Evolutionary conservation across 2,329 filamentous ascomycete genomes (phyloP), one percentile per base, ranked within the genome.

Genomic region (Clarireedia sp.): DNA sequence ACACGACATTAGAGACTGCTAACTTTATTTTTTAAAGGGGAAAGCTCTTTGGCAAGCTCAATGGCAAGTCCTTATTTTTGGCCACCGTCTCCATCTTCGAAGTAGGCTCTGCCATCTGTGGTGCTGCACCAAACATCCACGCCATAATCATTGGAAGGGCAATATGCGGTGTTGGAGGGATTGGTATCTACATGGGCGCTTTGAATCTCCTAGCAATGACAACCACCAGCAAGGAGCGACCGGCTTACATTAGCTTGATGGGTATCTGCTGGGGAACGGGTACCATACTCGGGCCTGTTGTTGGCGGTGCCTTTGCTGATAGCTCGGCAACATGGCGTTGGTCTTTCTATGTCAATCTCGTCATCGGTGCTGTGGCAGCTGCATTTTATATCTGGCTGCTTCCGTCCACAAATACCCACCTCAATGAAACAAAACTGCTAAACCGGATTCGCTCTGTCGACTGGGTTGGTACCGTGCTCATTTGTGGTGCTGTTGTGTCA

Each of bases 131-230:
- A 5, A 64, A 49, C 17, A 63, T 63, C 65, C 62, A 70, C 46
- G 71, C 71, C 10, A 58, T 78, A 6, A 78, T 79, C 55, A 61
- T 74, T 16, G 74, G 74, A 2, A 67, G 74, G 6, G 72, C 68
- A 17, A 64, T 75, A 33, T 67, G 68, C 29, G 74, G 74, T 17
- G 58, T 70, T 7, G 73, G 74, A 1, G 73, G 72, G 0, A 60
- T 64, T 10, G 74, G 73, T 3, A 69, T 75, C 57, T 75, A 74
- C 45, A 68, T 65, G 1, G 74, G 74, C 9, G 47, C 36, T 12
- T 10, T 63, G 44, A 62, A 37, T 9, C 47, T 56, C 26, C 7
- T 60, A 12, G 40, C 52, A 10, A 24, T 56, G 5, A 53, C 48
- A 9, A 57, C 55, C 1, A 52, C 47, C 10, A 23, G 21, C 3